phyloP scores from a whole-genome alignment of 2,329 filamentous ascomycete genomes.

The Zymoseptoria pseudotritici region DNA sequence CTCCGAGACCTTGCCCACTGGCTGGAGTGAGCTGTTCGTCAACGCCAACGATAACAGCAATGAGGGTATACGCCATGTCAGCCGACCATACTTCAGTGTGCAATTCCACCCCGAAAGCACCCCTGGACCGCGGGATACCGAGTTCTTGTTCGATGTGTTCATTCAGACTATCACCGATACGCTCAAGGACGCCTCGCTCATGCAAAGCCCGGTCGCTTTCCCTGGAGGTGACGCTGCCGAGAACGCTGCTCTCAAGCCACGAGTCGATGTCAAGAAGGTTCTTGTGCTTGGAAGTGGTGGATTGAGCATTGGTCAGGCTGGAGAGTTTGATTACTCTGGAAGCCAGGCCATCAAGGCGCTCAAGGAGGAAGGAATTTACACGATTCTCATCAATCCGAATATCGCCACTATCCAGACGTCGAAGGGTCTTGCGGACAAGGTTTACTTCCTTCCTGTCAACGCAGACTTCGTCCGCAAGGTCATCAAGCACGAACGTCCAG shows the following conservation, averaged over 20 bases:
- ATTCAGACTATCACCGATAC: constrained; percentile 73
- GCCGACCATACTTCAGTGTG: constrained; percentile 93
- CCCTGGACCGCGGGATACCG: constrained; percentile 88
- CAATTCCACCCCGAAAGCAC: constrained; percentile 98
- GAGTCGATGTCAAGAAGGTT: constrained; percentile 85
- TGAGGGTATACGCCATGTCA: constrained; percentile 86
- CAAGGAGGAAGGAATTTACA: constrained; percentile 97
- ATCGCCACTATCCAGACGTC: constrained; percentile 99
- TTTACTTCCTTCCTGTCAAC: constrained; percentile 96
- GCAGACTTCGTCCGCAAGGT: constrained; percentile 97
- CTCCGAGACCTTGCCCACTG: constrained; percentile 61
- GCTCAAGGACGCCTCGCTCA: constrained; percentile 56
- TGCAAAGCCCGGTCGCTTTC: constrained; percentile 72
- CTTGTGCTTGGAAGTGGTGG: constrained; percentile 90
- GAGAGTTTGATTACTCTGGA: constrained; percentile 98
- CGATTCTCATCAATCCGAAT: constrained; percentile 96
- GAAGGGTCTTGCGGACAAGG: constrained; percentile 94
- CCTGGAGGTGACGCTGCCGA: constrained; percentile 76
- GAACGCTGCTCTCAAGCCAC: constrained; percentile 67
- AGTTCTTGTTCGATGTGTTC: constrained; percentile 96
- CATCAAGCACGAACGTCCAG: constrained; percentile 86
- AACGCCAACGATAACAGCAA: constrained; percentile 98
- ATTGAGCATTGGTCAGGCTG: constrained; percentile 93
- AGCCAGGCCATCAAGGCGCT: constrained; percentile 97
- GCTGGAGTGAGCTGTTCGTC: constrained; percentile 91